phyloP scores from a whole-genome alignment of 352 stramenopile species.

The Pythium myriotylum region DNA sequence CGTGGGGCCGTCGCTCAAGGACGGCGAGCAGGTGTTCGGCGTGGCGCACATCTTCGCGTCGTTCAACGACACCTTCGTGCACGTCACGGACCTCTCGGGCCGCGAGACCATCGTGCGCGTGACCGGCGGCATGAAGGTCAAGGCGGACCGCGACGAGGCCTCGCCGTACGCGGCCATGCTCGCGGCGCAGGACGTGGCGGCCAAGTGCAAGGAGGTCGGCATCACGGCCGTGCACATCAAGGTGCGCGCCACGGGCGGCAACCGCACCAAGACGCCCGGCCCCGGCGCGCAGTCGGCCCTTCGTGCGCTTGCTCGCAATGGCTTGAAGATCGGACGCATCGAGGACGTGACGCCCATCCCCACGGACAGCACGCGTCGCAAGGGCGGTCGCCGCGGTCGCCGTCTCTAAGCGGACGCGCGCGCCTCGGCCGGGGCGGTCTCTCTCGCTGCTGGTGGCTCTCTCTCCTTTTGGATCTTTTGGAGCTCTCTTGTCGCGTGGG shows the following conservation, averaged over 20 bases:
- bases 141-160: constrained; percentile 99
- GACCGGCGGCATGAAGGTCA: constrained; percentile 99
- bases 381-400: constrained; percentile 98
- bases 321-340: constrained; percentile 99
- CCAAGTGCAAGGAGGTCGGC: constrained; percentile 96
- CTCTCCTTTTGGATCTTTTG: background rate
- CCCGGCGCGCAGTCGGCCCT: constrained; percentile 98
- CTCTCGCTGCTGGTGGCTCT: background rate
- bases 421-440: background rate
- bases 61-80: constrained; percentile 99
- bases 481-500: background rate
- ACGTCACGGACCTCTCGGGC: constrained; percentile 99
- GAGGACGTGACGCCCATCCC: constrained; percentile 99
- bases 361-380: constrained; percentile 98
- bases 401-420: constrained; percentile 91
- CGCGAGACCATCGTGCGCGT: constrained; percentile 99
- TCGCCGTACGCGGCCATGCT: constrained; percentile 99
- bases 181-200: constrained; percentile 99
- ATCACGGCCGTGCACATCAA: constrained; percentile 99
- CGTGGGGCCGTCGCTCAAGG: constrained; percentile 93
- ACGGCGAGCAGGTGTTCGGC: constrained; percentile 99
- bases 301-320: constrained; percentile 98
- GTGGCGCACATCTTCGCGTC: constrained; percentile 99
- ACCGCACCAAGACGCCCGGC: constrained; percentile 98
- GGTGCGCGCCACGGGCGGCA: constrained; percentile 98